Evolutionary conservation across 2,329 filamentous ascomycete species (phyloP).

Genomic region (Diplodia seriata): DNA sequence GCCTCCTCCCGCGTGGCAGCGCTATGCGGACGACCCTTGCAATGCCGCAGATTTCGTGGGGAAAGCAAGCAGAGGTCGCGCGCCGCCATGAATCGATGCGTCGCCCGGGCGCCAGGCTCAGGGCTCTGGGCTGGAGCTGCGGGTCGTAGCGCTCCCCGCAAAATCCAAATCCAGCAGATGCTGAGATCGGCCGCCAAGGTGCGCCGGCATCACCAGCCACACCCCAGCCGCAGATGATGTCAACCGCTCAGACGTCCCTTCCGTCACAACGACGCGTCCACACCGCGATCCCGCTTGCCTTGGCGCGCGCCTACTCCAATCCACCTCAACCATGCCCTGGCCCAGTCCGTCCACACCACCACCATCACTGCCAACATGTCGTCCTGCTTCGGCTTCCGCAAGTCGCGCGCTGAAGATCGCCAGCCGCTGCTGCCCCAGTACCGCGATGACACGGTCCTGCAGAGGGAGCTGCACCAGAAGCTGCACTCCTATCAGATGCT

Average conservation of each 20-base stretch:
- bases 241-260: conserved; percentile 1
- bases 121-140: conserved; percentile 14
- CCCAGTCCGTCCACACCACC: neutral
- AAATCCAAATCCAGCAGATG: conserved; percentile 26
- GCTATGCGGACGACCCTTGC: neutral
- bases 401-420: conserved; percentile 66
- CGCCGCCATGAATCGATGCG: conserved; percentile 12
- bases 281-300: neutral
- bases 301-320: neutral
- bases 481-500: conserved; percentile 93
- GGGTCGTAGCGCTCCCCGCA: conserved; percentile 16
- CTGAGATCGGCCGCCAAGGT: conserved; percentile 15
- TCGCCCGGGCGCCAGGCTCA: conserved; percentile 15
- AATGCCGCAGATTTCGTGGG: neutral
- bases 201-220: conserved; percentile 4
- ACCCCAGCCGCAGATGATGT: conserved; percentile 20
- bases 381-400: conserved; percentile 69
- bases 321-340: conserved; percentile 2
- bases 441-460: conserved; percentile 78
- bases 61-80: neutral
- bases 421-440: conserved; percentile 84
- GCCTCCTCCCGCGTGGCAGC: conserved; percentile 1
- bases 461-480: conserved; percentile 83
- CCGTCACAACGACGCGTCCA: conserved; percentile 5
- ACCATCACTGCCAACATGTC: conserved; percentile 53